These are phyloP conservation scores for Backusella australiensis DNA, from an alignment of 192 early-diverging fungal species.

Conservation along the genomic window DNA sequence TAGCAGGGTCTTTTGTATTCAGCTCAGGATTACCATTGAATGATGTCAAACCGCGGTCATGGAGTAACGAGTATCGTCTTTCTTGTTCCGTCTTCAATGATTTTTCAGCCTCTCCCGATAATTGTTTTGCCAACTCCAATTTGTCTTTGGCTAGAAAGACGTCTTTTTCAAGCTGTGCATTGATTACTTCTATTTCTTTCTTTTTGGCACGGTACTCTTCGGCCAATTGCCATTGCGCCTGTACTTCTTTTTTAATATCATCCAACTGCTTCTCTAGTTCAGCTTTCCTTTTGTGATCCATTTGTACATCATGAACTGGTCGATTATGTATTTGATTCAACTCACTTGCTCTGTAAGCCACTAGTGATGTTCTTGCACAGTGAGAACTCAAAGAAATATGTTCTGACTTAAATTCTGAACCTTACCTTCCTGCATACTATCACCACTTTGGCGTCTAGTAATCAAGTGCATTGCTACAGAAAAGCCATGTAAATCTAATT, in stretches of 20 bases:
- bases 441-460: constrained; percentile 52
- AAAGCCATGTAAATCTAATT: constrained; percentile 67
- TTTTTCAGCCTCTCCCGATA: neutral
- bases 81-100: neutral
- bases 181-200: neutral
- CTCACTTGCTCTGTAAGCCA: neutral
- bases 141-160: neutral
- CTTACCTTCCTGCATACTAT: constrained; percentile 3
- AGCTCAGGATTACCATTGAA: neutral
- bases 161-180: neutral
- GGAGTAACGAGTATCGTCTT: neutral
- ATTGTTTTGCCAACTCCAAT: neutral
- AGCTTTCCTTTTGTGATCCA: neutral
- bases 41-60: neutral
- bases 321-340: neutral
- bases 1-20: neutral
- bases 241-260: neutral
- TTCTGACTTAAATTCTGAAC: neutral
- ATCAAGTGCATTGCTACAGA: constrained; percentile 81
- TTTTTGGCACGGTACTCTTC: neutral
- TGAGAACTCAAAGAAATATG: neutral
- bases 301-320: neutral
- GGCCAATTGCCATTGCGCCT: neutral
- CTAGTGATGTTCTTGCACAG: neutral
- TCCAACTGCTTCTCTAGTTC: neutral